These are phyloP conservation scores for Candida dajiaensis DNA, from an alignment of 805 yeast genomes.

Conservation along the genomic window DNA sequence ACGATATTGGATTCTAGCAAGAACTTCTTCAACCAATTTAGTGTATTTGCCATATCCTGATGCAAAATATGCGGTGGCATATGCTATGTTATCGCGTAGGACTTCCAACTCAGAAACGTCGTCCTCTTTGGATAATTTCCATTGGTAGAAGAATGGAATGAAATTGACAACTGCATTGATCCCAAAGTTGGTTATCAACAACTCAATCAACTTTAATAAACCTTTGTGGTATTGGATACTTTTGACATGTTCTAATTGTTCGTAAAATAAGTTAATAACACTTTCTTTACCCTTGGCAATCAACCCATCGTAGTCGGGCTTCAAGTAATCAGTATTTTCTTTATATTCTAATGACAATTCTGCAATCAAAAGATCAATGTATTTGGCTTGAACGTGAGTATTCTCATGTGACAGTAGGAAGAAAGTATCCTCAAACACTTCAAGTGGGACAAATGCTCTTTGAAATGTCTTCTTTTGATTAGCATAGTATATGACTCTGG, in stretches of 20 bases:
- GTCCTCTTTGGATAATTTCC: slow-evolving; percentile 27
- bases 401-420: slow-evolving; percentile 8
- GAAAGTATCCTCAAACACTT: slow-evolving; percentile 20
- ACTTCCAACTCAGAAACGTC: neutral
- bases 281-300: slow-evolving; percentile 16
- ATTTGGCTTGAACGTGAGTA: slow-evolving; percentile 12
- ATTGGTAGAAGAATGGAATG: slow-evolving; percentile 39
- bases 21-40: slow-evolving; percentile 9
- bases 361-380: slow-evolving; percentile 12
- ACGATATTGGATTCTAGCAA: slow-evolving; percentile 19
- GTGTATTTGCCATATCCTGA: slow-evolving; percentile 7
- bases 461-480: slow-evolving; percentile 17
- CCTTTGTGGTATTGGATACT: slow-evolving; percentile 1
- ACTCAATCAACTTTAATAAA: slow-evolving; percentile 10
- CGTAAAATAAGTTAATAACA: slow-evolving; percentile 18
- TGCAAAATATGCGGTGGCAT: slow-evolving; percentile 9
- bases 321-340: slow-evolving; percentile 6
- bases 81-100: slow-evolving; percentile 20
- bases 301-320: slow-evolving; percentile 15
- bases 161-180: slow-evolving; percentile 41
- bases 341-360: slow-evolving; percentile 17
- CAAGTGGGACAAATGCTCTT: slow-evolving; percentile 20
- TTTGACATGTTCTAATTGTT: slow-evolving; percentile 14
- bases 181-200: slow-evolving; percentile 33
- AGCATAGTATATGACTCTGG: slow-evolving; percentile 12